Conservation (phyloP, 2,329 filamentous ascomycete species). For the Clonostachys sp. region DNA sequence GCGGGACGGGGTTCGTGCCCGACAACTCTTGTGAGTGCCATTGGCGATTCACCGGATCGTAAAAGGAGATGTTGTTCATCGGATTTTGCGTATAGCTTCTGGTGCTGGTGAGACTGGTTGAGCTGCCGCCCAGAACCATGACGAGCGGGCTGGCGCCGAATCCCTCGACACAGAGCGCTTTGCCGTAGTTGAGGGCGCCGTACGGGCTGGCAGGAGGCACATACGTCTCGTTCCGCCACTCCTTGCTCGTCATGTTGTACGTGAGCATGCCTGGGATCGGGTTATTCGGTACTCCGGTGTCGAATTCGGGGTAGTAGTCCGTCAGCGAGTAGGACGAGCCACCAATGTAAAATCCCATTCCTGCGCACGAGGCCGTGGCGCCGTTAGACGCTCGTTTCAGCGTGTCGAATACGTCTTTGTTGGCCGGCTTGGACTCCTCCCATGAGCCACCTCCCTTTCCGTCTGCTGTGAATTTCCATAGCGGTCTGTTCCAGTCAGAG, state of each 20-base stretch:
- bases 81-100: too few relatives aligned
- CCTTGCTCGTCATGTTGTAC: conserved; percentile 12
- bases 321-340: neutral
- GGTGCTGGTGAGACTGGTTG: too few relatives aligned
- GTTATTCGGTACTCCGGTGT: neutral
- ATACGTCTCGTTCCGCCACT: conserved; percentile 16
- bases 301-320: too few relatives aligned
- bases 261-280: conserved; percentile 12
- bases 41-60: neutral
- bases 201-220: conserved; percentile 21
- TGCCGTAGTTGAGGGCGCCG: too few relatives aligned
- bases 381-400: conserved; percentile 18
- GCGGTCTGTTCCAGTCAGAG: neutral
- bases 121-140: too few relatives aligned
- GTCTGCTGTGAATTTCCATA: conserved; percentile 25
- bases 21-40: neutral
- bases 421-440: conserved; percentile 14
- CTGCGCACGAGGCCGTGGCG: conserved; percentile 12
- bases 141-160: too few relatives aligned
- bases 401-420: conserved; percentile 26
- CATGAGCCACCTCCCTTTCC: conserved; percentile 23
- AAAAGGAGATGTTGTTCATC: neutral
- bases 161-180: neutral
- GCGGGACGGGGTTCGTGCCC: neutral
- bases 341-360: conserved; percentile 24